These are phyloP conservation scores for Hortiboletus flavorubellus DNA, from an alignment of 768 basidiomycete species.

Conservation along the genomic window DNA sequence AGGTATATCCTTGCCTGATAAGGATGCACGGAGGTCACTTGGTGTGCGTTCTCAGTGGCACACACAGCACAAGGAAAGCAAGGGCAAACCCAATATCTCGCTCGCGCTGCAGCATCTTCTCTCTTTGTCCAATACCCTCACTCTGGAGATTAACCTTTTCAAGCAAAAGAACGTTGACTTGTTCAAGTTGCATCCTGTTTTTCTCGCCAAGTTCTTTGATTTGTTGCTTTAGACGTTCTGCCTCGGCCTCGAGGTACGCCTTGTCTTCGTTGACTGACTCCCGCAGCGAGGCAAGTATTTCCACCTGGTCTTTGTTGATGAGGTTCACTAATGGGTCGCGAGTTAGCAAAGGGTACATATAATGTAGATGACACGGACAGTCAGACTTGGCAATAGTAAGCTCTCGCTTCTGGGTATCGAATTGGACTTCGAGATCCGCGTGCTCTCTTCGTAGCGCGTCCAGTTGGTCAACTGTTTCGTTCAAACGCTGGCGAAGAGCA, in stretches of 20 bases:
- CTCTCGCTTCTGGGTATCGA: conserved; percentile 59
- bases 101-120: conserved; percentile 82
- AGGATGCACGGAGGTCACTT: conserved; percentile 73
- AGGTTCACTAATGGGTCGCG: conserved; percentile 60
- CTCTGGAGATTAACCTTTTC: conserved; percentile 91
- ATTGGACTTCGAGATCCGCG: conserved; percentile 67
- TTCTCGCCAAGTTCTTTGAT: conserved; percentile 75
- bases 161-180: conserved; percentile 76
- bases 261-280: conserved; percentile 91
- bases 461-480: conserved; percentile 82
- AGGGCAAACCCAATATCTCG: conserved; percentile 71
- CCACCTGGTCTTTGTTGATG: conserved; percentile 90
- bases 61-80: neutral
- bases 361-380: conserved; percentile 43
- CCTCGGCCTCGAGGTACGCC: conserved; percentile 63
- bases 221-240: conserved; percentile 59
- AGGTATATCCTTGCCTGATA: conserved; percentile 76
- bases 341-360: conserved; percentile 1
- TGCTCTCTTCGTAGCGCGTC: conserved; percentile 68
- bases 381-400: conserved; percentile 84
- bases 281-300: conserved; percentile 80
- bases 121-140: conserved; percentile 87
- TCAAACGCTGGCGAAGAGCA: conserved; percentile 81
- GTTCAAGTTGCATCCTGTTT: conserved; percentile 88
- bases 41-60: neutral